Percentiles rank a stretch among this genome's conserved stretches.
Evolutionary conservation across 345 rosid species (phyloP).

Genomic region (Citrus unshiu): DNA sequence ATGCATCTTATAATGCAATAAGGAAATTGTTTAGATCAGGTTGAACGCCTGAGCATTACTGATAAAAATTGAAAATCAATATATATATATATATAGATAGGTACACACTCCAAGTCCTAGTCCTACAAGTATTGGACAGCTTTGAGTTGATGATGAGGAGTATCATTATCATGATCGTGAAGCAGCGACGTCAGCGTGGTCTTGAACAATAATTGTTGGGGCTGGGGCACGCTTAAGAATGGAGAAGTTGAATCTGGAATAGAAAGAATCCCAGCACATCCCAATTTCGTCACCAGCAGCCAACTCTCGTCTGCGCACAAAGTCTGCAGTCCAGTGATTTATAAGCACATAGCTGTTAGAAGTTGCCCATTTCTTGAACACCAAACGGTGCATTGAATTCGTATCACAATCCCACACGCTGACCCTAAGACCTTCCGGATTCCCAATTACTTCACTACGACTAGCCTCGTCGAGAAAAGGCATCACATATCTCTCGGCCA

Average conservation of each 20-base stretch:
- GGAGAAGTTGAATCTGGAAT: background rate
- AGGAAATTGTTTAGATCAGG: too few species aligned
- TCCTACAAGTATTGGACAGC: too few species aligned
- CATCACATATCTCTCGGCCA: background rate
- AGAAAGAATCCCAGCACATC: background rate
- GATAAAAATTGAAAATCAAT: too few species aligned
- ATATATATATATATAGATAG: too few species aligned
- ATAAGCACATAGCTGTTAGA: background rate
- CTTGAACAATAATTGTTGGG: too few species aligned
- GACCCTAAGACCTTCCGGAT: background rate
- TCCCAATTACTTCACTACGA: background rate
- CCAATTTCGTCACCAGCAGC: slow-evolving; percentile 1
- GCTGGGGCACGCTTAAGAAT: too few species aligned
- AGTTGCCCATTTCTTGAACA: background rate
- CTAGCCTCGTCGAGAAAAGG: background rate
- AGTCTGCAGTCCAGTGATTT: background rate
- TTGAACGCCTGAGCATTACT: too few species aligned
- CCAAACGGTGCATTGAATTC: background rate
- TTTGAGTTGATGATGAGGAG: too few species aligned
- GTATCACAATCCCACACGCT: slow-evolving; percentile 5
- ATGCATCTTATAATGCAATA: background rate
- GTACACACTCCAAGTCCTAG: too few species aligned
- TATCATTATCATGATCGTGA: too few species aligned
- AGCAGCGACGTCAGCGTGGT: too few species aligned
- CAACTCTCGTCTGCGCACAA: slow-evolving; percentile 7